phyloP scores from a whole-genome alignment of 441 rosid species.

The Gossypium trilobum region DNA sequence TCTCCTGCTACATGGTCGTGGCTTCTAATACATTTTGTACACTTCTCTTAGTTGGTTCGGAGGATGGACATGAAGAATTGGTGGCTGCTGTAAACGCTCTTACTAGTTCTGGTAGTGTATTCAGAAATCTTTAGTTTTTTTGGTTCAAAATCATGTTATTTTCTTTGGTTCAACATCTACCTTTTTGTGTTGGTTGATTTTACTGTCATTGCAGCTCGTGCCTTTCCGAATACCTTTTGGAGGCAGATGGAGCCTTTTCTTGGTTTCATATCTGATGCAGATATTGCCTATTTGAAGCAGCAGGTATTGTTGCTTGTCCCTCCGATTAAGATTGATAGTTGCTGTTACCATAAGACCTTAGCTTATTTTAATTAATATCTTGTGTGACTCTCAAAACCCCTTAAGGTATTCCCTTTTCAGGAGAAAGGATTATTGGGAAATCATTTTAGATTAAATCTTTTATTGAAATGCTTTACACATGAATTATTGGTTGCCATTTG shows the following conservation, averaged over 20 bases:
- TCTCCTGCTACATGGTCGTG: background rate
- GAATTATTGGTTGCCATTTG: background rate
- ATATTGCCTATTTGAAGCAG: slow-evolving; percentile 54
- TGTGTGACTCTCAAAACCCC: background rate
- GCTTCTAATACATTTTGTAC: slow-evolving; percentile 23
- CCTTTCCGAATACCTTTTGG: slow-evolving; percentile 60
- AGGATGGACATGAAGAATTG: slow-evolving; percentile 87
- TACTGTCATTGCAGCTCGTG: slow-evolving; percentile 46
- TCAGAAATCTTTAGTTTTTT: slow-evolving; percentile 16
- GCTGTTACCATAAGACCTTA: background rate
- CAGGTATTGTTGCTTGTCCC: slow-evolving; percentile 40
- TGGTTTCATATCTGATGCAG: slow-evolving; percentile 63
- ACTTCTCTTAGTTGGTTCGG: slow-evolving; percentile 55
- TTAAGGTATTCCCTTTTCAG: background rate
- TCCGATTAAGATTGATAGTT: background rate
- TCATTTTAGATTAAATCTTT: background rate
- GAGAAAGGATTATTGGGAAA: background rate
- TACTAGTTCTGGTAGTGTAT: slow-evolving; percentile 44
- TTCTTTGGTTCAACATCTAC: slow-evolving; percentile 5
- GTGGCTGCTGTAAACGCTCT: slow-evolving; percentile 58
- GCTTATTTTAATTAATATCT: background rate
- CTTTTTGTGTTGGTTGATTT: slow-evolving; percentile 25
- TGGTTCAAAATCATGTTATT: slow-evolving; percentile 6
- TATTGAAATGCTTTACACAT: background rate
- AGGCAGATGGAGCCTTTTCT: slow-evolving; percentile 76